These are phyloP conservation scores for Clonostachys rhizophaga DNA, from an alignment of 2,329 filamentous ascomycete genomes.

Conservation along the genomic window DNA sequence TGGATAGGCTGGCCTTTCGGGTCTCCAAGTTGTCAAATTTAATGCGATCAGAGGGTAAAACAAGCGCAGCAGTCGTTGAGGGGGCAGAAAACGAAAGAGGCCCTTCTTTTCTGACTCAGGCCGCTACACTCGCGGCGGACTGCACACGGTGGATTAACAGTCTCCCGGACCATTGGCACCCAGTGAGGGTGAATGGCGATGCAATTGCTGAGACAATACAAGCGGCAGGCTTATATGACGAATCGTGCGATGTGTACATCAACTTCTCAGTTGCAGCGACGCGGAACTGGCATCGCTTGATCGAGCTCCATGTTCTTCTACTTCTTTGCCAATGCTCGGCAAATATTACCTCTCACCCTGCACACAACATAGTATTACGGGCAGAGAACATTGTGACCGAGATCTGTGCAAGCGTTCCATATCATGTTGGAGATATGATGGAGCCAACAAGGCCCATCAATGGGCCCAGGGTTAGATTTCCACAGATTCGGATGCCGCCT, in stretches of 20 bases:
- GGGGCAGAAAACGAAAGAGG: not conserved
- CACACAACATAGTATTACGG: not conserved
- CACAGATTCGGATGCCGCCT: too few species aligned
- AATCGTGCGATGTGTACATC: not conserved
- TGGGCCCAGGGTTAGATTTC: too few species aligned
- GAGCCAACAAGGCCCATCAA: too few species aligned
- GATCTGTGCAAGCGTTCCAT: conserved; percentile 5
- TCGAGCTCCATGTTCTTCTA: not conserved
- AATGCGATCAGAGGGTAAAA: not conserved
- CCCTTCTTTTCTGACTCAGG: not conserved
- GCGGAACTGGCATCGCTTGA: not conserved
- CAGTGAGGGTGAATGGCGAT: not conserved
- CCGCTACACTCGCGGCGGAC: not conserved
- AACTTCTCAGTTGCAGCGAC: not conserved
- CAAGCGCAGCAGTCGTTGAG: too few species aligned
- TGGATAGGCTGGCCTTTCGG: not conserved
- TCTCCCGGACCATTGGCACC: not conserved
- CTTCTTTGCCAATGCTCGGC: not conserved
- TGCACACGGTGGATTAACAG: not conserved
- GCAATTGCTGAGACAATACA: not conserved
- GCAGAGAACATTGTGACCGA: conserved; percentile 3
- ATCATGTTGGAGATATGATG: conserved; percentile 1
- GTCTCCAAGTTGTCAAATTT: not conserved
- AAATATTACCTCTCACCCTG: not conserved
- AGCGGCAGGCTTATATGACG: not conserved